Base-by-base conservation (phyloP, 2,329 filamentous ascomycete species). In the Fonsecaea pedrosoi region DNA sequence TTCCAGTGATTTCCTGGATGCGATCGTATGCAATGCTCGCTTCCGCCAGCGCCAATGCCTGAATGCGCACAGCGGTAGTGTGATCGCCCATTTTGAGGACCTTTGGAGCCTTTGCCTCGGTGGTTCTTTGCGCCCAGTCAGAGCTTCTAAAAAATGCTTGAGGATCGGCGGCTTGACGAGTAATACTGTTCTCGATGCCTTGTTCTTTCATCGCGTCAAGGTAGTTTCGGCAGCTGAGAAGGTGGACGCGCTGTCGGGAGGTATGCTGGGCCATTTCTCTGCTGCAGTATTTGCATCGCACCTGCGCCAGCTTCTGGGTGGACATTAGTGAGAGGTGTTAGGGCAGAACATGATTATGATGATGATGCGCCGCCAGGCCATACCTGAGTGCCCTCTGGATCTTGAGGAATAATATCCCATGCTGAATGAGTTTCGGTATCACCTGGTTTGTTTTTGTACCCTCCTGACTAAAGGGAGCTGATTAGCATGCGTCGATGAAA, bases 211-310 rank as follows among this genome's bases (percentile, higher is more conserved):
- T 74, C 37, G 72, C 64, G 15, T 72, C 68, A 42, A 74, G 72
- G 62, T 74, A 74, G 54, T 61, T 50, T 56, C 72, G 65, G 64
- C 72, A 74, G 21, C 62, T 57, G 37, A 74, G 71, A 18, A 74
- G 70, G 64, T 74, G 72, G 37, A 71, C 64, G n/a, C 72, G 71
- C 59, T 74, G 72, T 21, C 72, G 72, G 45, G 72, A 74, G 45
- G 72, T 74, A 64, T 74, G 72, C 66, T 73, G 72, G 5, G 72
- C 72, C 70, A 73, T 73, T 48, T 74, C 72, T 42, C 71, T 62
- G 65, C 68, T 62, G 54, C 72, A 74, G 69, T 72, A 73, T 62
- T 72, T 73, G 72, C 72, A 74, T 70, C 72, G 69, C 62, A 73
- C 72, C 70, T 74, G 72, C 42, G 71, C 70, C 13, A 74, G 64